A percentile compares a stretch with the other conserved stretches of the same genome.
phyloP scores from a whole-genome alignment of 768 basidiomycete genomes.

The Melanogaster broomeanus region DNA sequence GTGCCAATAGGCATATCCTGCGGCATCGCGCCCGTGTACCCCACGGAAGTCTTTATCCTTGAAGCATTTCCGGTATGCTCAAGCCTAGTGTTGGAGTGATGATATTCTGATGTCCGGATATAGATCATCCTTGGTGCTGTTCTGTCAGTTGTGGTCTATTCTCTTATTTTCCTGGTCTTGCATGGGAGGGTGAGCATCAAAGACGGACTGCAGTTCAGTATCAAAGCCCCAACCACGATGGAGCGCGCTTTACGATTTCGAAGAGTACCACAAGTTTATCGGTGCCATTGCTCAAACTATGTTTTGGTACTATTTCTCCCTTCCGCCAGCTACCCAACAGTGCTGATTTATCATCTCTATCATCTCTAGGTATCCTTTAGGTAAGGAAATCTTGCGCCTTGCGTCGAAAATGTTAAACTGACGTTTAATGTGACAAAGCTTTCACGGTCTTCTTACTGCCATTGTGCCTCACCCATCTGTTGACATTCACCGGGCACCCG shows the following conservation, averaged over 20 bases:
- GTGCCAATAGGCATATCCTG: conserved; percentile 55
- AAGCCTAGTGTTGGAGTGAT: not conserved
- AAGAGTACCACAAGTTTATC: conserved; percentile 63
- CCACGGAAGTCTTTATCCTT: conserved; percentile 48
- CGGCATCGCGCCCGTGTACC: conserved; percentile 45
- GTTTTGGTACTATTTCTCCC: conserved; percentile 57
- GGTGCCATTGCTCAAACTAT: conserved; percentile 63
- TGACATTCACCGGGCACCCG: conserved; percentile 46
- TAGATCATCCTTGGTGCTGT: conserved; percentile 62
- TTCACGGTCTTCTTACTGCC: conserved; percentile 63
- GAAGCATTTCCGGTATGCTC: conserved; percentile 61
- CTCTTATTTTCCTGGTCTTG: conserved; percentile 61
- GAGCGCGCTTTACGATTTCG: conserved; percentile 34
- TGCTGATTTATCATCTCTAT: conserved; percentile 1
- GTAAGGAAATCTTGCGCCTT: conserved; percentile 37
- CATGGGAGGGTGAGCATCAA: conserved; percentile 55
- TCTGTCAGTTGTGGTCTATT: conserved; percentile 57
- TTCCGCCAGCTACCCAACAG: conserved; percentile 1
- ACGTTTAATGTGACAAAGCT: conserved; percentile 37
- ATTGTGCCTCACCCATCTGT: conserved; percentile 51
- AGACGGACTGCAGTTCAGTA: conserved; percentile 50
- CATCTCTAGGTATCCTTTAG: conserved; percentile 55
- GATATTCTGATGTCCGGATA: conserved; percentile 4
- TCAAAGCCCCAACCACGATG: conserved; percentile 50
- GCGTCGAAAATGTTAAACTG: not conserved